A percentile compares a stretch with the other conserved stretches of the same genome.
Evolutionary conservation across 2,329 filamentous ascomycete genomes (phyloP).

Genomic region (Pseudocercospora musae): DNA sequence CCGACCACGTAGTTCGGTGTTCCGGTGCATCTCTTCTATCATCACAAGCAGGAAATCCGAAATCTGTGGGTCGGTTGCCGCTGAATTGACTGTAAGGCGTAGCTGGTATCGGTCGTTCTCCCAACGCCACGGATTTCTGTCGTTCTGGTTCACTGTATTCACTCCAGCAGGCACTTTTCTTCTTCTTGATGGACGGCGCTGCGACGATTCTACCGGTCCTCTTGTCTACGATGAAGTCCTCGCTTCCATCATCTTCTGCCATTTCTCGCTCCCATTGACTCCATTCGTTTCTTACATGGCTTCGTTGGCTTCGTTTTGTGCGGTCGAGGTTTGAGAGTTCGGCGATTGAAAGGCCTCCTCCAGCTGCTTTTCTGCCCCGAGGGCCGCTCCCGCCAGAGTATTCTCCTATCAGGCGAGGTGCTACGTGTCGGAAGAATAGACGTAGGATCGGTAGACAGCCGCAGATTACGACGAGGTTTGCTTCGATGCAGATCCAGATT

Average conservation of each 20-base stretch:
- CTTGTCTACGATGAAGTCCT: conserved; percentile 7
- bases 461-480: conserved; percentile 20
- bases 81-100: not conserved
- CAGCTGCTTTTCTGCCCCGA: not conserved
- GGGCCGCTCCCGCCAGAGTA: not conserved
- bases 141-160: not conserved
- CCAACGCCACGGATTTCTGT: not conserved
- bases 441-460: conserved; percentile 17
- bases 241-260: conserved; percentile 7
- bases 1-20: not conserved
- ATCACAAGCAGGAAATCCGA: not conserved
- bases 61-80: not conserved
- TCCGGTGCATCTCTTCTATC: not conserved
- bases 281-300: conserved; percentile 8
- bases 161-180: not conserved
- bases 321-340: conserved; percentile 17
- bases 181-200: not conserved
- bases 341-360: conserved; percentile 4
- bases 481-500: conserved; percentile 21
- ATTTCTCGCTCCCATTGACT: conserved; percentile 12
- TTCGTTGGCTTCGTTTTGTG: not conserved
- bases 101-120: not conserved
- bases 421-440: conserved; percentile 20
- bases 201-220: conserved; percentile 6
- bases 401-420: conserved; percentile 18